Conservation (phyloP, 2,329 filamentous ascomycete species). For the Orbilia quercus region DNA sequence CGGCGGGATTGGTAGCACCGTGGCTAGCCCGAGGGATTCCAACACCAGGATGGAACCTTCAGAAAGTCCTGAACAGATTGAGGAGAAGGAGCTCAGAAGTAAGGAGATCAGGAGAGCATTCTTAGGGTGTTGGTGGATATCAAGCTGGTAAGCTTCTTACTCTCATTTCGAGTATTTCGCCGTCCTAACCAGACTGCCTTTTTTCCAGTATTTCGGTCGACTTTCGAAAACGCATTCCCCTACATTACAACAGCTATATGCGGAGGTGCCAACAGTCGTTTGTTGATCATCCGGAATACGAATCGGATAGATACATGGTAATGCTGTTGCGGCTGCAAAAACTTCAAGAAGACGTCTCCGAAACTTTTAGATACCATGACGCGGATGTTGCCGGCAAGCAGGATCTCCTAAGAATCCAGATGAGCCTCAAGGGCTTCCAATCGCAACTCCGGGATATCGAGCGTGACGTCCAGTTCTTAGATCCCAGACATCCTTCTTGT, state of each 20-base stretch:
- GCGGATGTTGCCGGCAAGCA: slow-evolving; percentile 52
- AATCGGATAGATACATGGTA: slow-evolving; percentile 59
- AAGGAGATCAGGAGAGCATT: slow-evolving; percentile 59
- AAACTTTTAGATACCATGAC: slow-evolving; percentile 60
- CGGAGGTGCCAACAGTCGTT: slow-evolving; percentile 58
- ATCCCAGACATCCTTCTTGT: slow-evolving; percentile 54
- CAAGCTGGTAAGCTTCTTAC: slow-evolving; percentile 57
- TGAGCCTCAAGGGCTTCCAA: slow-evolving; percentile 59
- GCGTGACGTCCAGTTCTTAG: slow-evolving; percentile 55
- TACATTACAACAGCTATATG: slow-evolving; percentile 59
- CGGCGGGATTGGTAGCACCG: slow-evolving; percentile 7
- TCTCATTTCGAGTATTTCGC: slow-evolving; percentile 1
- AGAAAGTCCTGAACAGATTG: slow-evolving; percentile 22
- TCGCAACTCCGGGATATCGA: slow-evolving; percentile 59
- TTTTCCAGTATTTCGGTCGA: slow-evolving; percentile 58
- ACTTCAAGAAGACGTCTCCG: slow-evolving; percentile 60
- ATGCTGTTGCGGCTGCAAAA: slow-evolving; percentile 59
- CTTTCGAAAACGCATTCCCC: slow-evolving; percentile 59
- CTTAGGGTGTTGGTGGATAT: slow-evolving; percentile 60
- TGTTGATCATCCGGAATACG: slow-evolving; percentile 45
- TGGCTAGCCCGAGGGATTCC: slow-evolving; percentile 25
- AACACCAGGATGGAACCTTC: slow-evolving; percentile 22
- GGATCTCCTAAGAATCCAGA: slow-evolving; percentile 58
- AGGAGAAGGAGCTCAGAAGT: slow-evolving; percentile 45
- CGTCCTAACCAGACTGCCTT: background rate